phyloP scores from a whole-genome alignment of 352 stramenopile genomes.

The Phytopythium oedochilum region DNA sequence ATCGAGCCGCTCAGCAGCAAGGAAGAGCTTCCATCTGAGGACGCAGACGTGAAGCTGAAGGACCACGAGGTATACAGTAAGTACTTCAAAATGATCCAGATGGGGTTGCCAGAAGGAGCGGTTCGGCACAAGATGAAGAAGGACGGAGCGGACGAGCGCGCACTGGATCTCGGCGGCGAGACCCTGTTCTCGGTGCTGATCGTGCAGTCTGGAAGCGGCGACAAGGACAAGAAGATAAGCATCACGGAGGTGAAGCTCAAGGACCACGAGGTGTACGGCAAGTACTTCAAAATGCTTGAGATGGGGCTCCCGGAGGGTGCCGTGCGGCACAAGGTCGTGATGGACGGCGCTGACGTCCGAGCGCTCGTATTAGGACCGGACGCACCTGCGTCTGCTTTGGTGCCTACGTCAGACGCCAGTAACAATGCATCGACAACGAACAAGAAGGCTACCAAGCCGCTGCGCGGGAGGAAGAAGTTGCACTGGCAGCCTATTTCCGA shows the following conservation, averaged over 20 bases:
- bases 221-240: not conserved
- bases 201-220: conserved; percentile 4
- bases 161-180: conserved; percentile 55
- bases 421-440: not conserved
- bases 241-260: conserved; percentile 31
- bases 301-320: conserved; percentile 84
- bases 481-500: conserved; percentile 88
- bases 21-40: not conserved
- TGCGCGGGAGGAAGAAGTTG: conserved; percentile 76
- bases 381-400: conserved; percentile 37
- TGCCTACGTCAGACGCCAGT: not conserved
- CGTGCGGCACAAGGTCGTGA: conserved; percentile 80
- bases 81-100: conserved; percentile 94
- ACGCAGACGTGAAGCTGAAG: conserved; percentile 13
- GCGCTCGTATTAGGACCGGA: conserved; percentile 68
- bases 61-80: conserved; percentile 55
- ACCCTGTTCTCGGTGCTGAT: conserved; percentile 33
- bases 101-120: conserved; percentile 79
- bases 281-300: conserved; percentile 94
- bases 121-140: conserved; percentile 83
- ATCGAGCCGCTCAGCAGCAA: not conserved
- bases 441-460: conserved; percentile 18
- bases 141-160: conserved; percentile 40
- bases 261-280: conserved; percentile 61
- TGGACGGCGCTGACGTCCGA: conserved; percentile 37